These are phyloP conservation scores for Xylaria sp. DNA, from an alignment of 2,329 filamentous ascomycete species.

Conservation along the genomic window DNA sequence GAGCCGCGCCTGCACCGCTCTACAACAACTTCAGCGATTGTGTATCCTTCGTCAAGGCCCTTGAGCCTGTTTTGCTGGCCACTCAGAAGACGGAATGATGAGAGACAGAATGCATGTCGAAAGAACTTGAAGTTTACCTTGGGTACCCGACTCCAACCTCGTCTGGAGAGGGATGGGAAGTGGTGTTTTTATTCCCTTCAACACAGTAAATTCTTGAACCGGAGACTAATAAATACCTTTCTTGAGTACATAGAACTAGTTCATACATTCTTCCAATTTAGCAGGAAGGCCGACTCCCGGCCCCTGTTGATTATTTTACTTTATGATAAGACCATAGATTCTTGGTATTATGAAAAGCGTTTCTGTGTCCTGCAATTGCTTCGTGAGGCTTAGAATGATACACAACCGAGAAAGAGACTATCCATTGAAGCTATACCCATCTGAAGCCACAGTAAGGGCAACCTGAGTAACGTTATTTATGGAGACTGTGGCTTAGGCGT, in stretches of 20 bases:
- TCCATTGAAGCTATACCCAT: too few species aligned
- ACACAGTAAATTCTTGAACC: not conserved
- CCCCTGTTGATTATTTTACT: not conserved
- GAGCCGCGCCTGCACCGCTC: constrained; percentile 77
- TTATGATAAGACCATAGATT: not conserved
- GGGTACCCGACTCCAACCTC: not conserved
- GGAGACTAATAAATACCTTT: not conserved
- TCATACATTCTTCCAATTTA: not conserved
- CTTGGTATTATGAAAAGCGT: not conserved
- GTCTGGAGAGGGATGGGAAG: not conserved
- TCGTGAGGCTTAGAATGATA: not conserved
- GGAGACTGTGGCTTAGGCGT: constrained; percentile 10
- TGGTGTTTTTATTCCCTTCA: not conserved
- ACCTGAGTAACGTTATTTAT: not conserved
- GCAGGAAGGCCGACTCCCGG: not conserved
- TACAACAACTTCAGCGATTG: constrained; percentile 78
- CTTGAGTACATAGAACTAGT: not conserved
- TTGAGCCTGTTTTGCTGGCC: constrained; percentile 47
- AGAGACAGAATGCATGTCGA: not conserved
- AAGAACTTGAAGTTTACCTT: not conserved
- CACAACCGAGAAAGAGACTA: too few species aligned
- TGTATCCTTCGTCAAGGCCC: constrained; percentile 64
- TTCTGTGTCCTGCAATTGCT: not conserved
- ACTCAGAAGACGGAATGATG: constrained; percentile 34
- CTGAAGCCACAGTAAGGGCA: not conserved